Evolutionary conservation across 306 rosid species (phyloP).

Genomic region (Rubus idaeus): DNA sequence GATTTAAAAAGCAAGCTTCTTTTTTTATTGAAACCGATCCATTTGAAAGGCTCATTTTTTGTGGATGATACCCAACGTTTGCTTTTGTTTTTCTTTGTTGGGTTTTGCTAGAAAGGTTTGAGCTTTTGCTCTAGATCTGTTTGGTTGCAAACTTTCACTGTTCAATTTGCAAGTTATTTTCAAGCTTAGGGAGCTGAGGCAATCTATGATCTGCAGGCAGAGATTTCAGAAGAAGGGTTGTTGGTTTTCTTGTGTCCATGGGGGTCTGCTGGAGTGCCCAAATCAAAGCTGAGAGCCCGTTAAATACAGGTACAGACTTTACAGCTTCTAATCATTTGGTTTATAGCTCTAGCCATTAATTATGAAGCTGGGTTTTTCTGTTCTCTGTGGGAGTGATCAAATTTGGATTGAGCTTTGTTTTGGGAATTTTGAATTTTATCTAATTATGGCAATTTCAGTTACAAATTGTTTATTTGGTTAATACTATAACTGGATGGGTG

Average conservation of each 20-base stretch:
- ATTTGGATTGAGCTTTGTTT: not conserved
- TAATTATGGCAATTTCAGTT: not conserved
- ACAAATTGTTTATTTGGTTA: not conserved
- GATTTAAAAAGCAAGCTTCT: not conserved
- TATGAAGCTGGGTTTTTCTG: not conserved
- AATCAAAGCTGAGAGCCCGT: conserved; percentile 50
- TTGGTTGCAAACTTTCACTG: not conserved
- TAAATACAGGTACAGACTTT: conserved; percentile 40
- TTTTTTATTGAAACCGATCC: conserved; percentile 6
- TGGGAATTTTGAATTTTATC: not conserved
- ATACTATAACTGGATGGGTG: not conserved
- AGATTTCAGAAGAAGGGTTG: conserved; percentile 21
- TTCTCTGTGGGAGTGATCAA: not conserved
- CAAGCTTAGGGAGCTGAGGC: conserved; percentile 12
- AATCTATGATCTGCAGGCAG: conserved; percentile 35
- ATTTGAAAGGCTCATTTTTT: conserved; percentile 1
- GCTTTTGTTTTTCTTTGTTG: not conserved
- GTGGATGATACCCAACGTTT: conserved; percentile 13
- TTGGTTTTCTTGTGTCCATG: conserved; percentile 33
- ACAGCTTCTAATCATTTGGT: not conserved
- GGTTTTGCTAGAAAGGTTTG: not conserved
- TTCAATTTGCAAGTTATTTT: conserved; percentile 13
- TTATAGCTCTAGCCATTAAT: not conserved
- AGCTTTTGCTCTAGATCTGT: conserved; percentile 38
- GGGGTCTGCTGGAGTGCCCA: conserved; percentile 54